These are phyloP conservation scores for Phytophthora constricta DNA, from an alignment of 352 stramenopile genomes.

Conservation along the genomic window DNA sequence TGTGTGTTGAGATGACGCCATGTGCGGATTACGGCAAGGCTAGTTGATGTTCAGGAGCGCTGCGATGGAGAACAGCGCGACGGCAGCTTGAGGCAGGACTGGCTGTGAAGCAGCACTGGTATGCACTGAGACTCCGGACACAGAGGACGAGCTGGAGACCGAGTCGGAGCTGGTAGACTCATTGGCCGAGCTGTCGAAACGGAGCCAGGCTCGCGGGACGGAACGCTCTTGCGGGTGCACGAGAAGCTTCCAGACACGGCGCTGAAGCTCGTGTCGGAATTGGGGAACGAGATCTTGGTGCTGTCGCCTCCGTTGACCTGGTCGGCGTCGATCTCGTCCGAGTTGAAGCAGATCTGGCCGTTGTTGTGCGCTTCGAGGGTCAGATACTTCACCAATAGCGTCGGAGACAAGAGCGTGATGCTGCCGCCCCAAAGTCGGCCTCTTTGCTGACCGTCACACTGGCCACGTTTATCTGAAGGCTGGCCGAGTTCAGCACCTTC, in stretches of 20 bases:
- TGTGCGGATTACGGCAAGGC: too few species aligned
- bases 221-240: conserved; percentile 4
- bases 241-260: neutral
- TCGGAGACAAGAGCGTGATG: conserved; percentile 8
- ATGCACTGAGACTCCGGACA: too few species aligned
- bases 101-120: too few species aligned
- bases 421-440: conserved; percentile 8
- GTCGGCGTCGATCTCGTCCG: neutral
- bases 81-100: too few species aligned
- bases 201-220: neutral
- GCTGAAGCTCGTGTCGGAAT: conserved; percentile 6
- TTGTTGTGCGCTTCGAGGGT: conserved; percentile 3
- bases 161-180: too few species aligned
- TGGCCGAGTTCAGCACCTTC: conserved; percentile 6
- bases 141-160: too few species aligned
- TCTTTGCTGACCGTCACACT: conserved; percentile 8
- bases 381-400: conserved; percentile 4
- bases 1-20: too few species aligned
- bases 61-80: too few species aligned
- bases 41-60: too few species aligned
- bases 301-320: neutral
- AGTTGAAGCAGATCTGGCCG: conserved; percentile 10
- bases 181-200: too few species aligned
- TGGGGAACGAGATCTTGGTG: conserved; percentile 10
- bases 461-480: conserved; percentile 2